These are phyloP conservation scores for Arthrobotrys entomopaga DNA, from an alignment of 2,329 filamentous ascomycete genomes.

Conservation along the genomic window DNA sequence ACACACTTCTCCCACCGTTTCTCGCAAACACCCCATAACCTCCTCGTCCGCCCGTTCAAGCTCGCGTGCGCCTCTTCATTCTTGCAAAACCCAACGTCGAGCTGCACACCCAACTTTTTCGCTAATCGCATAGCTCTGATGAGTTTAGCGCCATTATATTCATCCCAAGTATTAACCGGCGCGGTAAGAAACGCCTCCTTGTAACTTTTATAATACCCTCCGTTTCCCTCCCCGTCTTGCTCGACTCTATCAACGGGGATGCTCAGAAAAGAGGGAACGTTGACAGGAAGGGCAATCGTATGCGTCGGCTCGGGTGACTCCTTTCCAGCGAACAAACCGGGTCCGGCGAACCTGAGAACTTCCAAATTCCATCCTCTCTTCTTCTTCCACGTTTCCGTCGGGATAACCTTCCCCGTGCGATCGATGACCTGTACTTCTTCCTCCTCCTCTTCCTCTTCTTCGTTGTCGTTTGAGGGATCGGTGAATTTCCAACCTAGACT, in stretches of 20 bases:
- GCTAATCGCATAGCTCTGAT: slow-evolving; percentile 19
- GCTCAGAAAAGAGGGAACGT: slow-evolving; percentile 28
- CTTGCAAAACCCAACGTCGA: slow-evolving; percentile 46
- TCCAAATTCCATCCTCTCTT: slow-evolving; percentile 37
- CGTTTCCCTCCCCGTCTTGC: background rate
- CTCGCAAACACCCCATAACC: slow-evolving; percentile 43
- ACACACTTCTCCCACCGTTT: slow-evolving; percentile 45
- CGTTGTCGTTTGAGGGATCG: slow-evolving; percentile 7
- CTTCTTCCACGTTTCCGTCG: slow-evolving; percentile 20
- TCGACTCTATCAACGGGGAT: slow-evolving; percentile 30
- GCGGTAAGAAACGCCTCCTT: slow-evolving; percentile 13
- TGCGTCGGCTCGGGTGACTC: background rate
- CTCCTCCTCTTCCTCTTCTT: slow-evolving; percentile 2
- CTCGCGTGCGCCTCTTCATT: slow-evolving; percentile 28
- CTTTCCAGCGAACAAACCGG: slow-evolving; percentile 15
- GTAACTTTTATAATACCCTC: slow-evolving; percentile 24
- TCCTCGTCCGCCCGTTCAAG: background rate
- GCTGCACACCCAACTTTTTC: slow-evolving; percentile 24
- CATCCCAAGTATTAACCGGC: background rate
- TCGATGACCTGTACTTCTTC: slow-evolving; percentile 23
- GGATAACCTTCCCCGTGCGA: slow-evolving; percentile 3
- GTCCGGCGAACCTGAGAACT: slow-evolving; percentile 37
- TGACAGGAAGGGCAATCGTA: slow-evolving; percentile 11
- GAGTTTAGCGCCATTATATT: background rate
- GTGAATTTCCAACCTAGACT: slow-evolving; percentile 28